phyloP scores from a whole-genome alignment of 208 protist genomes.

The Trypanosoma brucei region DNA sequence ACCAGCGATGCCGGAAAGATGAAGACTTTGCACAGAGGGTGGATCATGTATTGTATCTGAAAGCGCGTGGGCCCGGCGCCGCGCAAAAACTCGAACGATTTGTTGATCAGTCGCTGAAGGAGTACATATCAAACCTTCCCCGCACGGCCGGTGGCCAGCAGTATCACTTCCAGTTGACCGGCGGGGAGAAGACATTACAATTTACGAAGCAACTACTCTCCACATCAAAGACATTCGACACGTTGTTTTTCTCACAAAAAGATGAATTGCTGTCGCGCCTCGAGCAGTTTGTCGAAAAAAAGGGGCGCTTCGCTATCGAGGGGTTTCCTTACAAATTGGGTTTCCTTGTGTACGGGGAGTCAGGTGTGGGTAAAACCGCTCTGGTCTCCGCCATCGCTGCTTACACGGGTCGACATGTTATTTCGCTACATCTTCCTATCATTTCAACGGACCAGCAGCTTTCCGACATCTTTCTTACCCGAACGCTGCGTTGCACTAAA shows the following conservation, averaged over 20 bases:
- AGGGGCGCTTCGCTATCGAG: slow-evolving; percentile 78
- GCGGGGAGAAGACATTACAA: slow-evolving; percentile 10
- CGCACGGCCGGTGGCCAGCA: slow-evolving; percentile 9
- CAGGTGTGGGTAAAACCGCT: slow-evolving; percentile 96
- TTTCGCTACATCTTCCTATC: slow-evolving; percentile 63
- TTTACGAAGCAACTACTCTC: slow-evolving; percentile 43
- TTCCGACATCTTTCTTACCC: slow-evolving; percentile 80
- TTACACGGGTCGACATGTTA: slow-evolving; percentile 94
- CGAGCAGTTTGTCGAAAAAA: slow-evolving; percentile 66
- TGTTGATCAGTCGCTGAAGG: slow-evolving; percentile 28
- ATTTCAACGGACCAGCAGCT: slow-evolving; percentile 86
- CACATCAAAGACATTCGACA: slow-evolving; percentile 69
- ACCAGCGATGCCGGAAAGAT: slow-evolving; percentile 23
- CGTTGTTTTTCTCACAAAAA: slow-evolving; percentile 82
- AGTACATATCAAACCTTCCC: slow-evolving; percentile 33
- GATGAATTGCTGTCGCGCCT: slow-evolving; percentile 60
- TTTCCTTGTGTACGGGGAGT: slow-evolving; percentile 98
- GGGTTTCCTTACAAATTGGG: slow-evolving; percentile 91
- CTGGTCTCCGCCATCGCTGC: slow-evolving; percentile 98
- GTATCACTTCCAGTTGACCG: slow-evolving; percentile 40
- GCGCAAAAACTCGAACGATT: slow-evolving; percentile 35
- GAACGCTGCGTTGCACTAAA: slow-evolving; percentile 31
- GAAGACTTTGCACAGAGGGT: slow-evolving; percentile 15
- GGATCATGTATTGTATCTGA: slow-evolving; percentile 38
- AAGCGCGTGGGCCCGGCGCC: slow-evolving; percentile 21